Percentiles rank a stretch among this genome's conserved stretches.
phyloP scores from a whole-genome alignment of 352 stramenopile genomes.

The Poterioochromonas sp. region DNA sequence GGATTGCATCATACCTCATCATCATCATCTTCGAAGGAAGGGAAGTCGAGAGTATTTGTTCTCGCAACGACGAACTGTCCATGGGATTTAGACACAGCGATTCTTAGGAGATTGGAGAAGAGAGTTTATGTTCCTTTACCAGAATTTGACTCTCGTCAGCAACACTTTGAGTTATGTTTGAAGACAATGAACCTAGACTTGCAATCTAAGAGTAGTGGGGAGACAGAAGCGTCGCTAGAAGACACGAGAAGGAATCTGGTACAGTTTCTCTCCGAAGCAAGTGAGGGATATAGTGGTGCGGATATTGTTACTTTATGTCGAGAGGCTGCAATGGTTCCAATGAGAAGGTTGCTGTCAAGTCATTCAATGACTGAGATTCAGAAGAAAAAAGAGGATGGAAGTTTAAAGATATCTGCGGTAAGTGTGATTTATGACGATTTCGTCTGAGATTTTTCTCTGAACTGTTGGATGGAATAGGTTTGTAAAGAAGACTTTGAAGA shows the following conservation, averaged over 20 bases:
- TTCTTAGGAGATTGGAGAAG: conserved; percentile 87
- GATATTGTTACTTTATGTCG: conserved; percentile 68
- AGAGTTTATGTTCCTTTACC: conserved; percentile 78
- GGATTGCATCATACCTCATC: conserved; percentile 53
- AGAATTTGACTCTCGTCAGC: conserved; percentile 42
- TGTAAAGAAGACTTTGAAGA: background rate
- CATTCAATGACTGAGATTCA: background rate
- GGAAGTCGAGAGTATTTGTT: conserved; percentile 74
- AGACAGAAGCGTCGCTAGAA: conserved; percentile 61
- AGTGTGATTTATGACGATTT: background rate
- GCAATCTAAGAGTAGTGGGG: conserved; percentile 69
- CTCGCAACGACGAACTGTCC: conserved; percentile 89
- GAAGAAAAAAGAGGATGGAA: background rate
- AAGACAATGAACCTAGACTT: conserved; percentile 58
- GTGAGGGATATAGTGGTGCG: conserved; percentile 71
- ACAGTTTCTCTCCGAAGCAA: conserved; percentile 57
- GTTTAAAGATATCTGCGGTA: background rate
- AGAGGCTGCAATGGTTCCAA: conserved; percentile 57
- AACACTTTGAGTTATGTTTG: conserved; percentile 47
- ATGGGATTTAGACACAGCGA: conserved; percentile 91
- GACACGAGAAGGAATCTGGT: conserved; percentile 54
- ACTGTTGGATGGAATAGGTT: background rate
- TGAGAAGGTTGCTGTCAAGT: conserved; percentile 47
- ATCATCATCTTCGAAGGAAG: conserved; percentile 54
- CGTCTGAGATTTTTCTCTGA: background rate